These are phyloP conservation scores for Sporodiniella umbellata DNA, from an alignment of 371 early-diverging fungal species.

Conservation along the genomic window DNA sequence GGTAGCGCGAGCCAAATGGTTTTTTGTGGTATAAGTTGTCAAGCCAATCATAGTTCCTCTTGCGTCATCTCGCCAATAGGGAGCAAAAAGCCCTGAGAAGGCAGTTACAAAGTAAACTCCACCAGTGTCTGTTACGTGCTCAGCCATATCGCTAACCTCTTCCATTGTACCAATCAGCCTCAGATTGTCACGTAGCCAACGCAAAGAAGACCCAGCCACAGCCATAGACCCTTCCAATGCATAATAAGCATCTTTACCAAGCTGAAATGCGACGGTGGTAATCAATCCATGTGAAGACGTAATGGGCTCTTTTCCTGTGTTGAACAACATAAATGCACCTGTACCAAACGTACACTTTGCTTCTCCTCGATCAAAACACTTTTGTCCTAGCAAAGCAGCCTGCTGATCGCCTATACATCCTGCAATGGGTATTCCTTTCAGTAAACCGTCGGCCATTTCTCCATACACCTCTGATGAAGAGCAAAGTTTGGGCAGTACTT, in stretches of 20 bases:
- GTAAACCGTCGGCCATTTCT: slow-evolving; percentile 52
- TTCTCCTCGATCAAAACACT: slow-evolving; percentile 66
- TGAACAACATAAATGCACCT: slow-evolving; percentile 95
- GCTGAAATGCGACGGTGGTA: slow-evolving; percentile 90
- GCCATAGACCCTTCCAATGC: slow-evolving; percentile 96
- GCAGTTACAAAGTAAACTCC: slow-evolving; percentile 96
- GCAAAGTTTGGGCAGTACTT: slow-evolving; percentile 73
- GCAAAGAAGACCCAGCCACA: slow-evolving; percentile 91
- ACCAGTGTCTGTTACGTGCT: slow-evolving; percentile 69
- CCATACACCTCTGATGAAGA: slow-evolving; percentile 87
- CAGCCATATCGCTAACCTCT: slow-evolving; percentile 61
- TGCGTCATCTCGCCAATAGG: slow-evolving; percentile 93
- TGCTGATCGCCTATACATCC: slow-evolving; percentile 97
- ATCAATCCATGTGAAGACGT: slow-evolving; percentile 82
- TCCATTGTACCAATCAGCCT: slow-evolving; percentile 66
- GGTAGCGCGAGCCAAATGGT: slow-evolving; percentile 87
- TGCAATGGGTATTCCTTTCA: slow-evolving; percentile 69
- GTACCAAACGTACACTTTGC: slow-evolving; percentile 97
- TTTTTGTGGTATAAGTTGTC: slow-evolving; percentile 80
- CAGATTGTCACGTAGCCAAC: slow-evolving; percentile 90
- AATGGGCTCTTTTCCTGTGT: slow-evolving; percentile 79
- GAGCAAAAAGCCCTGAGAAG: slow-evolving; percentile 92
- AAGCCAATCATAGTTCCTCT: slow-evolving; percentile 88
- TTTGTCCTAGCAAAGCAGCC: slow-evolving; percentile 94
- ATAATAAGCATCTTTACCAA: slow-evolving; percentile 78